Base-by-base conservation (phyloP, 2,329 filamentous ascomycete genomes). In the Alternaria sp. region DNA sequence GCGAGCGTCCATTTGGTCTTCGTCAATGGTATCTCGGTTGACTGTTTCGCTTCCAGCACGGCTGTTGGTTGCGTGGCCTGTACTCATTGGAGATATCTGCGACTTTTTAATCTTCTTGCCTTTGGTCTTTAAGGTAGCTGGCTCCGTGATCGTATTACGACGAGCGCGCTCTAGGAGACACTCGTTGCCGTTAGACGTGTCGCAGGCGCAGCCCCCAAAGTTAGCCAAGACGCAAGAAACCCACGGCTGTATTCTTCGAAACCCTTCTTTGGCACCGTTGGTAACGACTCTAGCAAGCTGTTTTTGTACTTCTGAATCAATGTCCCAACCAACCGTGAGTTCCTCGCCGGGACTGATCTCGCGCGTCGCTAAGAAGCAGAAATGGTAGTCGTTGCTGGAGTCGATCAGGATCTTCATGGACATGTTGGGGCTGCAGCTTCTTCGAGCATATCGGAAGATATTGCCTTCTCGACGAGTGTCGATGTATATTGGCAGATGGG, bases 401-500 rank as follows among this genome's bases (percentile, higher is more conserved):
- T 91, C 91, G 46, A 97, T 86, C 65, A 93, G 91, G 0, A 93
- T 96, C 73, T 95, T 93, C 69, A 98, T 82, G 31, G 86, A 85
- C n/a, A 95, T 87, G 72, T 98, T 99, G 1, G 95, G 92, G 61
- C 86, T 88, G 80, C 95, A 99, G 70, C 95, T 98, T 65, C 94
- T 87, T 56, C 95, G 88, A n/a, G 96, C 88, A 73, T 95, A 97
- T 42, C 95, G 90, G 56, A 95, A 88, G 34, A 88, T 81, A 4
- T 92, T 97, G 23, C 94, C 95, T 80, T 96, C 92, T 74, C 86
- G 87, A 59, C 95, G 86, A 9, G 93, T 95, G 77, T 97, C 95
- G 71, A 99, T 95, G 79, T 93, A 97, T 11, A 99, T 85, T 0
- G 94, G 94, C 8, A 98, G 86, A 58, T 89, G 85, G 1, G 93